phyloP scores from a whole-genome alignment of 148 eudicot genomes.

The Rhododendron molle region DNA sequence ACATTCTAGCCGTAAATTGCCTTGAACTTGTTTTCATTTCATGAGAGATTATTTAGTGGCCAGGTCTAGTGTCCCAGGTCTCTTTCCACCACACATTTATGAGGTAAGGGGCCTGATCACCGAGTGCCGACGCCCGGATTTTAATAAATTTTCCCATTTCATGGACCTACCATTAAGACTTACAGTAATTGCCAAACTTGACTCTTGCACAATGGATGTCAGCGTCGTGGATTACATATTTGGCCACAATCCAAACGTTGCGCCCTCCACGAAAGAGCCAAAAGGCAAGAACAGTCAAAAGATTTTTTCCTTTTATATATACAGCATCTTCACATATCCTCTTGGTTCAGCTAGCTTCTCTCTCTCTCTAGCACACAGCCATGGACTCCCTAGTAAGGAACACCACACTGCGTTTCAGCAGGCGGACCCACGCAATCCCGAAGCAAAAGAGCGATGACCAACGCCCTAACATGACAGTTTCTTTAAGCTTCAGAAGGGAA shows the following conservation, averaged over 20 bases:
- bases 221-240: background rate
- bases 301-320: background rate
- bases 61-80: background rate
- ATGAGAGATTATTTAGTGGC: background rate
- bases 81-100: background rate
- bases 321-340: background rate
- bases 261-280: background rate
- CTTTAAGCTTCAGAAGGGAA: conserved; percentile 35
- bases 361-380: background rate
- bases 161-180: background rate
- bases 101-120: too few relatives aligned
- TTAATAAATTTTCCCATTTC: background rate
- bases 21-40: background rate
- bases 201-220: background rate
- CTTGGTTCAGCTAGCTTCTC: background rate
- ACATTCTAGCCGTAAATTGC: background rate
- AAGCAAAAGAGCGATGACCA: conserved; percentile 7
- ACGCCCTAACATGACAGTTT: conserved; percentile 6
- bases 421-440: background rate
- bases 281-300: background rate
- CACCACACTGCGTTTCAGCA: conserved; percentile 17
- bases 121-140: background rate
- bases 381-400: conserved; percentile 19
- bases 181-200: background rate
- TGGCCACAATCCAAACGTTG: background rate